Evolutionary conservation across 225 moss, liverwort and hornwort species (phyloP).

Genomic region (Polytrichum formosum): DNA sequence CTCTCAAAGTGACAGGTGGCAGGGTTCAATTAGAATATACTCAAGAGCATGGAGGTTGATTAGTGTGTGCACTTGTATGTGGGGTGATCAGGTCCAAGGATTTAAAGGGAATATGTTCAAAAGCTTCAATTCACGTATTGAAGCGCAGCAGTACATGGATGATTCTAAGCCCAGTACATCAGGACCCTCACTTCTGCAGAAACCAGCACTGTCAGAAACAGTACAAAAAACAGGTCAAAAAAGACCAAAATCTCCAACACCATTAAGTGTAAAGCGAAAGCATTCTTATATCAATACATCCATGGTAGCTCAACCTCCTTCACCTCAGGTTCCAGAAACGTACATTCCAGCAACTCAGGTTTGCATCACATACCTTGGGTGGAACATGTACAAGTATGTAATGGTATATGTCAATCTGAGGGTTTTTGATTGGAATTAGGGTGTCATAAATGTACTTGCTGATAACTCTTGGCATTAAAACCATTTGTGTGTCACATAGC

Average conservation of each 20-base stretch:
- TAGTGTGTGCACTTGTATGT: conserved; percentile 1
- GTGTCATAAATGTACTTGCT: too few relatives aligned
- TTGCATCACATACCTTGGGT: background rate
- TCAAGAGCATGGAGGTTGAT: too few relatives aligned
- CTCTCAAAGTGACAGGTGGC: too few relatives aligned
- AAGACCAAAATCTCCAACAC: conserved; percentile 19
- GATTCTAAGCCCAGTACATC: conserved; percentile 14
- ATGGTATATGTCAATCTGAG: too few relatives aligned
- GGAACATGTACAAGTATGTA: too few relatives aligned
- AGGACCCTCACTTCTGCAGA: conserved; percentile 13
- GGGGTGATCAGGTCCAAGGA: conserved; percentile 52
- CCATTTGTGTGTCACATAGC: too few relatives aligned
- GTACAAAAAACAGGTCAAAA: conserved; percentile 14
- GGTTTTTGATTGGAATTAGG: too few relatives aligned
- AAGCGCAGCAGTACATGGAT: conserved; percentile 65
- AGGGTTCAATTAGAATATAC: too few relatives aligned
- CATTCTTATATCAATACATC: background rate
- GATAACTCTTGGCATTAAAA: too few relatives aligned
- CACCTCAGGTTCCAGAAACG: background rate
- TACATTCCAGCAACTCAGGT: background rate
- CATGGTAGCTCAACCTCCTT: conserved; percentile 12
- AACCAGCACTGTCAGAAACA: conserved; percentile 7
- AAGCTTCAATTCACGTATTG: conserved; percentile 55
- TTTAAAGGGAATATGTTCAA: conserved; percentile 64
- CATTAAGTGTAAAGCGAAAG: conserved; percentile 32